Evolutionary conservation across 306 rosid genomes (phyloP), one percentile per base, ranked within the genome.

Genomic region (Fragaria ananassa): DNA sequence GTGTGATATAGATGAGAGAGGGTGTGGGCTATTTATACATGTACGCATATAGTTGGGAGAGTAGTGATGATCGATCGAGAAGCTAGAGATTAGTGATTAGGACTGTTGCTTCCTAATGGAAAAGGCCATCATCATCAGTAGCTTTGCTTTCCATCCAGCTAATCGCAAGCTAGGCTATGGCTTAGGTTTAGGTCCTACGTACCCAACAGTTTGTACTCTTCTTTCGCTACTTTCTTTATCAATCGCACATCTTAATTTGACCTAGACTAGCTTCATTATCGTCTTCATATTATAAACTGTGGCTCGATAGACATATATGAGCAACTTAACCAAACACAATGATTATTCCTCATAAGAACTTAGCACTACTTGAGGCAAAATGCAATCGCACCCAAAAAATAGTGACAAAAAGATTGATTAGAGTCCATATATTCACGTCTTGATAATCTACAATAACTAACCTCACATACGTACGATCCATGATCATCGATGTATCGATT

Each of bases 71-170:
- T 60, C 18, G 45, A 19, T 14, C 13, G 15, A 45, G 15, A 45
- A 45, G 15, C 8, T 23, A 46, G 19, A 54, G 35, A 71, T 58
- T 41, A 61, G 71, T 62, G 70, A 74, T 62, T 45, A 27, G 3
- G 63, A 53, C 72, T 10, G 35, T n/a, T 50, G n/a, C 62, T 50
- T 35, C 41, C 63, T 75, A 76, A 71, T 67, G 79, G 79, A 82
- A 85, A 81, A 19, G 75, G 70, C 81, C 37, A 81, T 76, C 74
- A 67, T 64, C 69, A 64, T 64, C 69, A 64, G 25, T 25, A 71
- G 50, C 85, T 70, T 78, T 82, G 87, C 93, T 89, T 87, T 88
- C 93, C 27, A 76, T 87, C 79, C 98, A 93, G 98, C 98, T 91
- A 85, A 91, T 83, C 72, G 80, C 81, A 62, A 83, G 83, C 91